Base-by-base conservation (phyloP, 352 stramenopile species). In the Globisporangium radiosum region DNA sequence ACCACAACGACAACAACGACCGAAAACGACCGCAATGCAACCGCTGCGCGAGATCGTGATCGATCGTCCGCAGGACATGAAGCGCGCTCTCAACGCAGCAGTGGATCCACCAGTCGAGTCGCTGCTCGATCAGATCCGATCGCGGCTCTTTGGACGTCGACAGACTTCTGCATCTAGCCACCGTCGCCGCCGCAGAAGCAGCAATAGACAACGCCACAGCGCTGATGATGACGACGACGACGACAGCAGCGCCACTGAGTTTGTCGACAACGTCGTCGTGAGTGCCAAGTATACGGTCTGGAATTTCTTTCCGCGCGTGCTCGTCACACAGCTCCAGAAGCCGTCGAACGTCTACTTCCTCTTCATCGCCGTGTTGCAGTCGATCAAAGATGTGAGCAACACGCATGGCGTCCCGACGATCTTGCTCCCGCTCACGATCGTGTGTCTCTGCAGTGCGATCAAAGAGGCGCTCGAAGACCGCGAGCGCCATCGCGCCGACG, bases 331-430 rank as follows among this genome's bases (percentile, higher is more conserved):
- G 40, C 13, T 92, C 42, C 62, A 88, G 66, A 73, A 76, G n/a
- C 79, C 83, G 49, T 89, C 81, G 37, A 94, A 94, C 57, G 47
- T 90, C 8, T 96, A 95, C 55, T 96, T 95, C 52, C 63, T 96
- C 51, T 87, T 94, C 49, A 91, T 96, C 57, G 78, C 85, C 7
- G 64, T 87, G 59, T 68, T 95, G 33, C 87, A 96, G 72, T 80
- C 77, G 13, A 90, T 95, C 59, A 77, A 76, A 52, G 71, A 86
- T 58, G 85, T 96, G 47, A 91, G 76, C 70, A 95, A 95, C 59
- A 95, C 87, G 47, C 87, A 70, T 47, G 87, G 87, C 45, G 78
- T 95, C 47, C 88, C 88, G 50, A 91, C 81, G 39, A 88, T 90
- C 55, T 47, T 89, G 52, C 56, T 94, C 50, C 81, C 84, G 45